phyloP scores from a whole-genome alignment of 805 yeast species.

The Sugiyamaella chiloensis region DNA sequence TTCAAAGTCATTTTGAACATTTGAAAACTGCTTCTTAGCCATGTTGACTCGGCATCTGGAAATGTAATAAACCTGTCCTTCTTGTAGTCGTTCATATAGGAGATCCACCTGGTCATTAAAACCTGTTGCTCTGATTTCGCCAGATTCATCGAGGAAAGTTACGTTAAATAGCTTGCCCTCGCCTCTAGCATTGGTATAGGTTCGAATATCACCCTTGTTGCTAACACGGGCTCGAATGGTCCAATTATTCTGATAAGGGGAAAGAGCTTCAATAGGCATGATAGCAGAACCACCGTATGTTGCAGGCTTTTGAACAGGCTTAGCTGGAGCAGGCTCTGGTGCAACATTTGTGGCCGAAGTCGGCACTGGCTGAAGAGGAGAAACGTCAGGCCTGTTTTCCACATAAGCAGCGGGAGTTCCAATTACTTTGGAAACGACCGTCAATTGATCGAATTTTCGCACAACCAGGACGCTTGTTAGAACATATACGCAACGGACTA shows the following conservation, averaged over 20 bases:
- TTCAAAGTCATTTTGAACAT: slow-evolving; percentile 85
- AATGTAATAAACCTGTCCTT: slow-evolving; percentile 84
- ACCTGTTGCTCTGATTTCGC: slow-evolving; percentile 94
- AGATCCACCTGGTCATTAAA: slow-evolving; percentile 84
- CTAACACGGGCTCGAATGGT: slow-evolving; percentile 90
- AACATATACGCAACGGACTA: no score
- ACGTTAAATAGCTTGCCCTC: slow-evolving; percentile 88
- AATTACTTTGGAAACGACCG: background rate
- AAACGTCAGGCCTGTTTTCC: background rate
- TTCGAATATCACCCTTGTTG: slow-evolving; percentile 79
- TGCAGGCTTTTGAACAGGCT: background rate
- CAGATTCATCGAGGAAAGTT: slow-evolving; percentile 87
- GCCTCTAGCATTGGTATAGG: slow-evolving; percentile 83
- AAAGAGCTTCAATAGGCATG: slow-evolving; percentile 77
- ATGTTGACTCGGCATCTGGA: slow-evolving; percentile 76
- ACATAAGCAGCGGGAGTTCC: background rate
- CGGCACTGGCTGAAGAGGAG: slow-evolving; percentile 2
- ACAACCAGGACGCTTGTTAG: background rate
- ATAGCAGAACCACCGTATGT: slow-evolving; percentile 28
- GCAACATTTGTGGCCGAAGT: background rate
- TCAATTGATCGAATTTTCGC: slow-evolving; percentile 1
- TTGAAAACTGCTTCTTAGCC: slow-evolving; percentile 82
- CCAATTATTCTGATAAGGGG: slow-evolving; percentile 91
- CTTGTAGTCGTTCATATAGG: slow-evolving; percentile 71
- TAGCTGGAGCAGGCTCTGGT: background rate